phyloP scores from a whole-genome alignment of 2,329 filamentous ascomycete genomes.

The Coniochaeta pulveracea region DNA sequence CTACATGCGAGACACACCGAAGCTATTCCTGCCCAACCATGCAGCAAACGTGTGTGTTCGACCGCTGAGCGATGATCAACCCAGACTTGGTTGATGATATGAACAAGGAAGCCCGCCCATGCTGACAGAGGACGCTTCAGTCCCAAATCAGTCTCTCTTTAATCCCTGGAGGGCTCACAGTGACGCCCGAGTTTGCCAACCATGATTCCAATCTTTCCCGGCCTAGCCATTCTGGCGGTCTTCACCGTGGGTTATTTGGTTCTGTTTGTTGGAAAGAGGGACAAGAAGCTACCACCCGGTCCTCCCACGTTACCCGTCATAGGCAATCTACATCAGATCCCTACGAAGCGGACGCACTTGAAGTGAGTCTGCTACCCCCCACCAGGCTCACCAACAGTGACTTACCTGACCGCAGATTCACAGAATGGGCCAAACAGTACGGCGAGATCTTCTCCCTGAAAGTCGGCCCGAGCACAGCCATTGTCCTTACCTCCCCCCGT shows the following conservation, averaged over 20 bases:
- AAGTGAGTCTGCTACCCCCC: background rate
- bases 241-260: constrained; percentile 7
- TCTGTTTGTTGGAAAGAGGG: constrained; percentile 7
- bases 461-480: constrained; percentile 24
- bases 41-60: too few species aligned
- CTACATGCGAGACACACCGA: too few species aligned
- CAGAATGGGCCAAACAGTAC: constrained; percentile 29
- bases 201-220: constrained; percentile 6
- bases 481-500: constrained; percentile 26
- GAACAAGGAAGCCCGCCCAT: too few species aligned
- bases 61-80: too few species aligned
- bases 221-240: constrained; percentile 4
- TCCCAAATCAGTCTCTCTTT: too few species aligned
- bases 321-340: constrained; percentile 27
- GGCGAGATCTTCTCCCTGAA: constrained; percentile 31
- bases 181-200: too few species aligned
- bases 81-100: too few species aligned
- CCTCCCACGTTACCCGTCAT: constrained; percentile 28
- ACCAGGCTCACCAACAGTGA: background rate
- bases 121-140: too few species aligned
- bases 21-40: too few species aligned
- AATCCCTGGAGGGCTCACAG: too few species aligned
- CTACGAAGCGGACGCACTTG: constrained; percentile 11
- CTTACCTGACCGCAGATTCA: constrained; percentile 20
- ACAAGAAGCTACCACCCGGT: constrained; percentile 1